Evolutionary conservation across 371 early-diverging fungal species (phyloP).

Genomic region (Syncephalastrum contaminatum): DNA sequence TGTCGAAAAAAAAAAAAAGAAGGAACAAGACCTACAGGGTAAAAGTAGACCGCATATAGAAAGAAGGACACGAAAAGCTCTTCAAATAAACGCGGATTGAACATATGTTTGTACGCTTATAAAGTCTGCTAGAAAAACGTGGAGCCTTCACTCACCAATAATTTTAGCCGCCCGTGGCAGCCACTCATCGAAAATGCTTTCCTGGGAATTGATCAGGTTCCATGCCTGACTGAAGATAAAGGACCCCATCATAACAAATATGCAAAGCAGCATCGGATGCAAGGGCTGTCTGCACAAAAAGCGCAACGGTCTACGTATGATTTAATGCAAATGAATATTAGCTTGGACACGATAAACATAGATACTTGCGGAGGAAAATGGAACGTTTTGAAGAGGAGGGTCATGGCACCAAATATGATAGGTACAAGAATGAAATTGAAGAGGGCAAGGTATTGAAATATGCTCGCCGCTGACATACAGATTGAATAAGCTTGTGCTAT

Average conservation of each 20-base stretch:
- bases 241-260: slow-evolving; percentile 45
- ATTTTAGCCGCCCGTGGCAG: slow-evolving; percentile 44
- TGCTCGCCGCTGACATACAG: slow-evolving; percentile 12
- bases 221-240: slow-evolving; percentile 51
- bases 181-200: slow-evolving; percentile 44
- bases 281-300: slow-evolving; percentile 47
- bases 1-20: not conserved
- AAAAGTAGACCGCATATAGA: slow-evolving; percentile 50
- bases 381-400: slow-evolving; percentile 19
- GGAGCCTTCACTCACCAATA: slow-evolving; percentile 24
- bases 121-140: too few relatives aligned
- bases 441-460: slow-evolving; percentile 38
- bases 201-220: slow-evolving; percentile 45
- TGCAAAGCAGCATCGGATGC: slow-evolving; percentile 37
- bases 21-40: slow-evolving; percentile 27
- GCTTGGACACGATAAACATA: too few relatives aligned
- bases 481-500: not conserved
- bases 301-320: slow-evolving; percentile 42
- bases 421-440: slow-evolving; percentile 41
- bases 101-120: too few relatives aligned
- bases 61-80: slow-evolving; percentile 50
- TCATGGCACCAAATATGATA: slow-evolving; percentile 30
- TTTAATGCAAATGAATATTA: too few relatives aligned
- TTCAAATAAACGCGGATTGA: slow-evolving; percentile 3
- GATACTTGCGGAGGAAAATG: slow-evolving; percentile 40